A percentile compares a stretch with the other conserved stretches of the same genome.
phyloP scores from a whole-genome alignment of 2,329 filamentous ascomycete species.

The Cladosporium sphaerospermum region DNA sequence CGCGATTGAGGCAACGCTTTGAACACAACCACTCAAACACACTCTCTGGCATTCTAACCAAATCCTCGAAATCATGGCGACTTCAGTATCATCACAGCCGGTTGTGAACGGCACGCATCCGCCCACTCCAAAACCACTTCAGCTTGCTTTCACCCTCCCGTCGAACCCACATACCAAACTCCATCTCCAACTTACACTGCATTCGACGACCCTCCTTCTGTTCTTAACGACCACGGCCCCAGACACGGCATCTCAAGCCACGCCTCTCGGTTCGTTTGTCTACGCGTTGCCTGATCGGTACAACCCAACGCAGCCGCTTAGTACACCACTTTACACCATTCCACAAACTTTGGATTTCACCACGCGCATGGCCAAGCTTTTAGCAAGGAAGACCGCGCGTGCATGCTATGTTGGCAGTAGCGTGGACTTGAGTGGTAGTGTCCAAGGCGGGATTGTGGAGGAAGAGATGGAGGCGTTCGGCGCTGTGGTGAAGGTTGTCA shows the following conservation, averaged over 20 bases:
- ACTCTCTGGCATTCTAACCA: neutral
- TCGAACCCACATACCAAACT: constrained; percentile 51
- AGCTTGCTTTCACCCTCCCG: constrained; percentile 54
- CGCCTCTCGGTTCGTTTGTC: constrained; percentile 72
- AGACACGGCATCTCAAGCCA: constrained; percentile 3
- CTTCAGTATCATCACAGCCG: constrained; percentile 7
- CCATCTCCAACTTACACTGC: constrained; percentile 52
- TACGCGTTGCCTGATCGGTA: constrained; percentile 75
- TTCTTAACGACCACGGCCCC: constrained; percentile 50
- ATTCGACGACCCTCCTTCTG: constrained; percentile 47
- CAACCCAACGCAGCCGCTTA: constrained; percentile 55
- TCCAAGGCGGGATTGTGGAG: constrained; percentile 74
- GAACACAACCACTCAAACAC: no score
- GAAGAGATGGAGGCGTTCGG: constrained; percentile 90
- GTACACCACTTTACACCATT: constrained; percentile 71
- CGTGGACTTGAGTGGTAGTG: constrained; percentile 66
- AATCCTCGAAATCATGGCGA: constrained; percentile 17
- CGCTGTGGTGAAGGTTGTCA: constrained; percentile 64
- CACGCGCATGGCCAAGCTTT: constrained; percentile 72
- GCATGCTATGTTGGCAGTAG: constrained; percentile 91
- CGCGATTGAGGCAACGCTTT: no score
- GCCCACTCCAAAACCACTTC: constrained; percentile 36
- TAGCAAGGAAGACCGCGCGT: constrained; percentile 64
- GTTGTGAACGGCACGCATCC: constrained; percentile 24
- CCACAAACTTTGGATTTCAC: constrained; percentile 80